A percentile compares a stretch with the other conserved stretches of the same genome.
These are phyloP conservation scores for Strobilomyces dryophilus DNA, from an alignment of 768 basidiomycete species.

Conservation along the genomic window DNA sequence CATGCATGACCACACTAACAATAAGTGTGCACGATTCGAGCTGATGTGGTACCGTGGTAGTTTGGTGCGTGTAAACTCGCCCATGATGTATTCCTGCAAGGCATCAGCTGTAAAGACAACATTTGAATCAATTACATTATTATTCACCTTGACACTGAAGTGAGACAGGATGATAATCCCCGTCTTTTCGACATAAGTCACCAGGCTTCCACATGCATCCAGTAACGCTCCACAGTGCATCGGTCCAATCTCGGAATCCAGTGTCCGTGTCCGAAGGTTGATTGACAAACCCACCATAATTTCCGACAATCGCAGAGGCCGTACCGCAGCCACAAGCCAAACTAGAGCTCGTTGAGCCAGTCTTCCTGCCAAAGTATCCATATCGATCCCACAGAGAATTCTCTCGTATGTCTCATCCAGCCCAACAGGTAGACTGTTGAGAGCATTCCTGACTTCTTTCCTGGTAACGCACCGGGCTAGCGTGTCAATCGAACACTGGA, in stretches of 20 bases:
- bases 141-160: slow-evolving; percentile 1
- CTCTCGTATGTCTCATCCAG: slow-evolving; percentile 5
- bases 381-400: neutral
- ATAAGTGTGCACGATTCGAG: neutral
- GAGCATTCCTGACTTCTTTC: neutral
- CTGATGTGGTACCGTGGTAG: neutral
- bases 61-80: neutral
- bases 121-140: neutral
- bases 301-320: neutral
- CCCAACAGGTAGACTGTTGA: neutral
- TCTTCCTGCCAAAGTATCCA: neutral
- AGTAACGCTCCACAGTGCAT: slow-evolving; percentile 4
- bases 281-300: slow-evolving; percentile 1
- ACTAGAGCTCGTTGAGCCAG: neutral
- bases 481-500: neutral
- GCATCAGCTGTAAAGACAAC: neutral
- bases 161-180: slow-evolving; percentile 2
- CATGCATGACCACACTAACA: neutral
- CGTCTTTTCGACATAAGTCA: slow-evolving; percentile 2
- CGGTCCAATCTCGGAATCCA: neutral
- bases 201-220: slow-evolving; percentile 6
- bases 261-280: neutral
- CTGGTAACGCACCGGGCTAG: slow-evolving; percentile 1
- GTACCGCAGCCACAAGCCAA: slow-evolving; percentile 3
- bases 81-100: neutral